Conservation (phyloP, 75 land plant species). For the Cunninghamia lanceolata region DNA sequence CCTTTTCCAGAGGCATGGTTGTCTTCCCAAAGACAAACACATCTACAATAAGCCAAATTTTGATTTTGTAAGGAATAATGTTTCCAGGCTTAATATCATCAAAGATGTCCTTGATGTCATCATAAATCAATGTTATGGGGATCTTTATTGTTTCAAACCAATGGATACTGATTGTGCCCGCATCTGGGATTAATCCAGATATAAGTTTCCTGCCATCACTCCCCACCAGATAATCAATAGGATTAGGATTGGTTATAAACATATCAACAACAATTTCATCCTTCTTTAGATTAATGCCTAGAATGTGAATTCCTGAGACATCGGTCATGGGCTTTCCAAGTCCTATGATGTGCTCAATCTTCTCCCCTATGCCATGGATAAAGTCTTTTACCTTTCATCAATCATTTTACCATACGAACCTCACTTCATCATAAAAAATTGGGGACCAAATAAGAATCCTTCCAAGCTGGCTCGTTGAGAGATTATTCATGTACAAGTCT, state of each 20-base stretch:
- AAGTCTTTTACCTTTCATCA: slow-evolving; percentile 66
- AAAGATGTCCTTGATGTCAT: too few species aligned
- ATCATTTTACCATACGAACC: too few species aligned
- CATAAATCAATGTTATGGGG: too few species aligned
- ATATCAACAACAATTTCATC: slow-evolving; percentile 81
- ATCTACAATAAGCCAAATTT: slow-evolving; percentile 63
- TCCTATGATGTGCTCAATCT: slow-evolving; percentile 69
- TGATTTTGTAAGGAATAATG: slow-evolving; percentile 68
- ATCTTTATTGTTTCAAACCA: slow-evolving; percentile 87
- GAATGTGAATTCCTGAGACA: slow-evolving; percentile 63
- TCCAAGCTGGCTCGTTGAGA: too few species aligned
- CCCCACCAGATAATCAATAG: slow-evolving; percentile 78
- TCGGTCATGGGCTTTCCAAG: slow-evolving; percentile 85
- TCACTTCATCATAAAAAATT: too few species aligned
- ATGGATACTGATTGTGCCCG: too few species aligned
- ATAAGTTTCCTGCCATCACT: too few species aligned
- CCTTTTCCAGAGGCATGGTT: slow-evolving; percentile 74
- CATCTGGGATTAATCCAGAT: too few species aligned
- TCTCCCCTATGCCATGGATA: slow-evolving; percentile 78
- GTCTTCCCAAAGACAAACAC: slow-evolving; percentile 74
- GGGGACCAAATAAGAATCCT: too few species aligned
- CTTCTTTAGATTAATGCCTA: slow-evolving; percentile 60
- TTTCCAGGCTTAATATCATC: too few species aligned
- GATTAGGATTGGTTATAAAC: slow-evolving; percentile 78
- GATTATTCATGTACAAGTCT: too few species aligned